phyloP scores from a whole-genome alignment of 106 monocot genomes.

The Dendrobium officinale region DNA sequence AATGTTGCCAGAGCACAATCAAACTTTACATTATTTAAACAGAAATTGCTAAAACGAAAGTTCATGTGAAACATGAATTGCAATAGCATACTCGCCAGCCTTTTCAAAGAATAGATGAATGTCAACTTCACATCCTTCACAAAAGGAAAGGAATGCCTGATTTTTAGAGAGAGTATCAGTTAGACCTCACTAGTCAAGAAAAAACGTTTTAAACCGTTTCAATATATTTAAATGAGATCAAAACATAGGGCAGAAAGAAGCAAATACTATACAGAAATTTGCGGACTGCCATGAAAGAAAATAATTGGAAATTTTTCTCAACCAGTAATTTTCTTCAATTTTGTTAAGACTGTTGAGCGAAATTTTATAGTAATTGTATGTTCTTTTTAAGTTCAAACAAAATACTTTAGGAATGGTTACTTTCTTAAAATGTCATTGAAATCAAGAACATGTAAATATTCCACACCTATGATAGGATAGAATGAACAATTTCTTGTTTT shows the following conservation, averaged over 20 bases:
- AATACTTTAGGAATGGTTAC: not conserved
- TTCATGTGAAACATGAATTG: not conserved
- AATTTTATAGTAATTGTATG: not conserved
- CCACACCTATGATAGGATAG: not conserved
- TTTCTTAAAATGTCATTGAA: not conserved
- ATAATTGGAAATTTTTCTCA: not conserved
- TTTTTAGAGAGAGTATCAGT: slow-evolving; percentile 6
- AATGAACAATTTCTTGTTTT: not conserved
- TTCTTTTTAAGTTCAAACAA: not conserved
- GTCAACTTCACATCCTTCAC: slow-evolving; percentile 97
- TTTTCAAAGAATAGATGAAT: slow-evolving; percentile 89
- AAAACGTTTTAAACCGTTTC: not conserved
- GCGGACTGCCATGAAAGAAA: not conserved
- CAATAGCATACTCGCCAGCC: slow-evolving; percentile 80
- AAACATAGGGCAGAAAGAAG: not conserved
- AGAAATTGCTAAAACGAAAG: not conserved
- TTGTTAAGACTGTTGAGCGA: not conserved
- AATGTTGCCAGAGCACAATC: not conserved
- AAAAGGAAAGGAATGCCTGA: slow-evolving; percentile 89
- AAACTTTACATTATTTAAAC: not conserved
- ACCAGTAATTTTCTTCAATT: not conserved
- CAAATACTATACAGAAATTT: not conserved
- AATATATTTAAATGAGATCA: not conserved
- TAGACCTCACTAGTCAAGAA: not conserved
- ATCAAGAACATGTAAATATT: not conserved